Evolutionary conservation across 2,329 filamentous ascomycete genomes (phyloP).

Genomic region (Scytalidium lignicola): DNA sequence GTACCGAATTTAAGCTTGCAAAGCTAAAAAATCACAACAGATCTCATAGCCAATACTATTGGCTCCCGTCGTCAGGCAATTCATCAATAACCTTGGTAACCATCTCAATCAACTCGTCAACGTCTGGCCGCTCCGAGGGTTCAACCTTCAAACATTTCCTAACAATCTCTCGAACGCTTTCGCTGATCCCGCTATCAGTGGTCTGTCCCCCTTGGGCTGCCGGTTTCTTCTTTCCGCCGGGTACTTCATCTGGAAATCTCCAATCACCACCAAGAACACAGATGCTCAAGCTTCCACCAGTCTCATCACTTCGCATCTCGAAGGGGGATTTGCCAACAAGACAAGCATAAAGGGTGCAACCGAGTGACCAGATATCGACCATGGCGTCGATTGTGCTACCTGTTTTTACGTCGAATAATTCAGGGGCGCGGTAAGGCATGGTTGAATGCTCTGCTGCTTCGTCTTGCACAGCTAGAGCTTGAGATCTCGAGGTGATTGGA

Average conservation of each 20-base stretch:
- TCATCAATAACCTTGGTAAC: slow-evolving; percentile 68
- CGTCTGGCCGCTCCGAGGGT: slow-evolving; percentile 79
- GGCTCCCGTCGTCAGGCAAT: slow-evolving; percentile 55
- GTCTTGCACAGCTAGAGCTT: slow-evolving; percentile 90
- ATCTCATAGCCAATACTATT: slow-evolving; percentile 3
- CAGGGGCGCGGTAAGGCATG: slow-evolving; percentile 96
- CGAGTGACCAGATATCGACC: slow-evolving; percentile 95
- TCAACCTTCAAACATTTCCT: slow-evolving; percentile 82
- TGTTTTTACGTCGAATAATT: slow-evolving; percentile 97
- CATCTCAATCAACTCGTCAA: slow-evolving; percentile 74
- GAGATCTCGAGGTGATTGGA: slow-evolving; percentile 81
- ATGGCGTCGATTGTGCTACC: slow-evolving; percentile 90
- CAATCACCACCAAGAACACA: slow-evolving; percentile 93
- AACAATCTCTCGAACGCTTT: slow-evolving; percentile 81
- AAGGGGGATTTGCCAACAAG: slow-evolving; percentile 96
- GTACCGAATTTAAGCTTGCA: not conserved
- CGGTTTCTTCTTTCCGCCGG: slow-evolving; percentile 41
- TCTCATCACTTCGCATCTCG: slow-evolving; percentile 92
- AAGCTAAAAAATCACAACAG: not conserved
- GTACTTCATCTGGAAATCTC: slow-evolving; percentile 88
- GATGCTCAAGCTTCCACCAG: slow-evolving; percentile 85
- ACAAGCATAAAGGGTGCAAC: slow-evolving; percentile 96
- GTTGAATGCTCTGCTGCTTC: slow-evolving; percentile 93
- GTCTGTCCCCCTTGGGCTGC: slow-evolving; percentile 26
- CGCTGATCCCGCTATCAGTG: slow-evolving; percentile 57